Evolutionary conservation across 2,329 filamentous ascomycete species (phyloP), one percentile per base, ranked within the genome.

Genomic region (Colletotrichum costaricense): DNA sequence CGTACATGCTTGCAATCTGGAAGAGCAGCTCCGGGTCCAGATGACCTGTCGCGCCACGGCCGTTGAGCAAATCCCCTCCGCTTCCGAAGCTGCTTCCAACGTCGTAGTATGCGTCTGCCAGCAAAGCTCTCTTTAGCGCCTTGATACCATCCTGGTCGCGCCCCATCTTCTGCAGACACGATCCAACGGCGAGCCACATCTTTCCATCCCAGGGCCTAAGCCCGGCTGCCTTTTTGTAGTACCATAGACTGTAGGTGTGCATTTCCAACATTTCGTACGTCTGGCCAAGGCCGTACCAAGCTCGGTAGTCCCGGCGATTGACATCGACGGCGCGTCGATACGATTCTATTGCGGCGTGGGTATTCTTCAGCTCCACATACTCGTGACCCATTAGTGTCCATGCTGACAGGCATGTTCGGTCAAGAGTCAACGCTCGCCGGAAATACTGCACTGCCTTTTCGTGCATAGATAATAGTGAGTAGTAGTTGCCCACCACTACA

Each of bases 341-440:
- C 1, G 95, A 97, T 82, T 99, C 97, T 74, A 99, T 98, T 9
- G 97, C 97, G 0, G 97, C 96, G 78, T 99, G 97, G 0, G 96
- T 98, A 81, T 99, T 99, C 80, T 98, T 99, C 83, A 99, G 92
- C 82, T 99, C 97, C 67, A 98, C 95, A 78, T 98, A 99, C 82
- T 99, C 97, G 82, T 99, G 97, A 1, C 97, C 97, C 96, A 99
- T 98, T 1, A 99, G 87, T 0, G 97, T 99, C 97, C 97, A 99
- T 2, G 97, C 97, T 0, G 95, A 97, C 19, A 98, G 88, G 80
- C 97, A 99, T 30, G 92, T 93, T 11, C 96, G 92, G 80, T 99
- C 97, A 0, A 99, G 87, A 0, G 95, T 97, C 24, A 99, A 85
- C 0, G 97, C 97, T 26, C 97, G 93, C 4, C 97, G 93, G 86